Evolutionary conservation across 176 grass and related monocot genomes (phyloP), one percentile per base, ranked within the genome.

Genomic region (Eragrostis curvula): DNA sequence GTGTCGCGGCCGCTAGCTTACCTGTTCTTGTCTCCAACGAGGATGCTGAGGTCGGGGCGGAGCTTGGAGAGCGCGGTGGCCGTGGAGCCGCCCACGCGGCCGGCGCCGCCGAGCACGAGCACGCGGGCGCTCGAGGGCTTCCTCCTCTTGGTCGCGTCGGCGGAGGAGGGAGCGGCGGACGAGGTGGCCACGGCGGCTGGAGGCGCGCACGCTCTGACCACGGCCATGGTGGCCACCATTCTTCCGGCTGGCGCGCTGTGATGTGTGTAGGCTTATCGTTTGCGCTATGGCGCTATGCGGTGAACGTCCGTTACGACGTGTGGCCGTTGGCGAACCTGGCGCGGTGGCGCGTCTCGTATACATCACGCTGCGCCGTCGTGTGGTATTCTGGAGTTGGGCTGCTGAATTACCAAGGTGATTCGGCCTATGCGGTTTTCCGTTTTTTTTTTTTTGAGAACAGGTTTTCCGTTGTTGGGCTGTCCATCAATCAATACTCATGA

Each of bases 21-120:
- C 96, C 87, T 56, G 81, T 98, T 98, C 75, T 90, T 93, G 73
- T 88, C 90, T 1, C 74, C 90, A 27, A 98, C 51, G 87, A 89
- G 75, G 77, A 98, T 82, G 81, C 47, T 86, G 20, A 95, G 73
- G 65, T 87, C 76, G 20, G 96, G 93, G 24, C 88, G 85, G 77
- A 95, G 96, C 25, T 85, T 88, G 30, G 93, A 93, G 17, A 98
- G 93, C 24, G 90, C 93, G 69, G 85, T 66, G 76, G 93, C 93
- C 14, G 96, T 95, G 81, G 96, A 98, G 3, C 96, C 96, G 12
- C 96, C 92, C 61, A 93, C 89, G 32, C 93, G 93, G 13, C 94
- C 85, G 66, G 91, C 90, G 70, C 91, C 94, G 9, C 91, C 91
- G 9, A 94, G 23, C 44, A 94, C 80, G 42, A 98, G 90, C 56